Evolutionary conservation across 768 basidiomycete species (phyloP).

Genomic region (Floccularia luteovirens): DNA sequence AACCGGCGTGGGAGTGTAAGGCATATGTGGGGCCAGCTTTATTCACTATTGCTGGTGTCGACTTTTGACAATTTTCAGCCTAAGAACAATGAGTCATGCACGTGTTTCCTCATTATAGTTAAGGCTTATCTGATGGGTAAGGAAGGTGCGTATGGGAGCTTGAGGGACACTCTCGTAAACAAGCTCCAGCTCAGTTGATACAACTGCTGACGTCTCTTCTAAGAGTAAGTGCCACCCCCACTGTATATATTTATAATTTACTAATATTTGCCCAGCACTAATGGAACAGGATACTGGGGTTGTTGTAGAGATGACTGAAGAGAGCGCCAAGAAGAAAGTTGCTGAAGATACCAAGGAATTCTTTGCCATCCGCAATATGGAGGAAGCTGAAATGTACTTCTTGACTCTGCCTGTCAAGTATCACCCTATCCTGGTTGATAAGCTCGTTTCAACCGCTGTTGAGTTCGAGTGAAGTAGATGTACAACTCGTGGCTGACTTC

Average conservation of each 20-base stretch:
- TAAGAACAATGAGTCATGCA: too few relatives aligned
- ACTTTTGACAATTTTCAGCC: too few relatives aligned
- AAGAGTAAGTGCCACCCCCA: conserved; percentile 32
- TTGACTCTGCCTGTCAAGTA: conserved; percentile 58
- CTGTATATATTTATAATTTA: neutral
- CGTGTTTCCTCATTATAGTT: too few relatives aligned
- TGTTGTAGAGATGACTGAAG: conserved; percentile 52
- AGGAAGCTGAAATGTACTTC: conserved; percentile 88
- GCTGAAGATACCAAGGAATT: conserved; percentile 81
- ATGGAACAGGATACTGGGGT: conserved; percentile 40
- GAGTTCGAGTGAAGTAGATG: conserved; percentile 79
- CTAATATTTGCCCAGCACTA: conserved; percentile 16
- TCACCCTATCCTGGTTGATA: conserved; percentile 63
- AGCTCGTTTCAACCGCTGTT: conserved; percentile 64
- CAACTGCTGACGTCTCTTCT: conserved; percentile 36
- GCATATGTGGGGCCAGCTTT: too few relatives aligned
- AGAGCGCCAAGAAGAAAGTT: conserved; percentile 67
- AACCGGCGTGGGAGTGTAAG: too few relatives aligned
- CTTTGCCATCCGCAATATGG: conserved; percentile 74
- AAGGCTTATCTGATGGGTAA: too few relatives aligned
- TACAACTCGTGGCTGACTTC: conserved; percentile 68
- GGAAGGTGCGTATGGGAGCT: too few relatives aligned
- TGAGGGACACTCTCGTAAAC: conserved; percentile 72
- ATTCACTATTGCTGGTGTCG: too few relatives aligned
- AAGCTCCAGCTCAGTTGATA: conserved; percentile 61